Conservation (phyloP, 2,329 filamentous ascomycete genomes). For the Fusarium nodosum region DNA sequence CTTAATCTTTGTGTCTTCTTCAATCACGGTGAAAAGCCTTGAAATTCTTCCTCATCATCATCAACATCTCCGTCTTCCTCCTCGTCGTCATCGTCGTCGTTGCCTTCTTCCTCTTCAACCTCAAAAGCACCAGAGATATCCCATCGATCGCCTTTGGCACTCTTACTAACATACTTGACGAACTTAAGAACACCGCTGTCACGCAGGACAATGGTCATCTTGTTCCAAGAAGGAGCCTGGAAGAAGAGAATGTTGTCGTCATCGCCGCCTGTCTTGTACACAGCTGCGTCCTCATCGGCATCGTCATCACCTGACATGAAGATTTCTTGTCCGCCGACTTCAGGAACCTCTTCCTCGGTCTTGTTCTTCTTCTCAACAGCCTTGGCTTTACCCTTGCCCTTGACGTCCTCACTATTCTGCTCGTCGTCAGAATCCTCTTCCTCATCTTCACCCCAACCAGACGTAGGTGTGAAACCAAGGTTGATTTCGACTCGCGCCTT, state of each 20-base stretch:
- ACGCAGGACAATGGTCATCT: constrained; percentile 87
- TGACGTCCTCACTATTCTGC: constrained; percentile 46
- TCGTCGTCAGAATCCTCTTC: constrained; percentile 56
- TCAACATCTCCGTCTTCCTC: constrained; percentile 54
- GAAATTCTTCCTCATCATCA: constrained; percentile 68
- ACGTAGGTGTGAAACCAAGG: constrained; percentile 85
- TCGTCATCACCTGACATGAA: constrained; percentile 94
- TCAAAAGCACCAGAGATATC: constrained; percentile 86
- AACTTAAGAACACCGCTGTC: constrained; percentile 91
- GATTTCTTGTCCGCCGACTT: constrained; percentile 84
- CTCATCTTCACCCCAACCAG: constrained; percentile 84
- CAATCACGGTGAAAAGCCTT: constrained; percentile 66
- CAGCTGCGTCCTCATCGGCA: constrained; percentile 79
- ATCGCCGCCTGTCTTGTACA: constrained; percentile 81
- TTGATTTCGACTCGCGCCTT: constrained; percentile 88
- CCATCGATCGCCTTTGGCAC: constrained; percentile 90
- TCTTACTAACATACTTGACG: constrained; percentile 92
- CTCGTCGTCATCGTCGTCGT: constrained; percentile 56
- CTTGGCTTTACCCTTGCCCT: constrained; percentile 49
- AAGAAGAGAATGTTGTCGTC: constrained; percentile 80
- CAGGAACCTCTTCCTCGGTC: constrained; percentile 57
- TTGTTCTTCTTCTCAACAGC: constrained; percentile 21
- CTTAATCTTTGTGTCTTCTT: constrained; percentile 30
- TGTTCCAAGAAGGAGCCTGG: constrained; percentile 83
- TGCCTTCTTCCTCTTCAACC: constrained; percentile 70